Percentiles rank a stretch among this genome's conserved stretches.
Conservation (phyloP, 75 land plant genomes). For the Larix kaempferi region DNA sequence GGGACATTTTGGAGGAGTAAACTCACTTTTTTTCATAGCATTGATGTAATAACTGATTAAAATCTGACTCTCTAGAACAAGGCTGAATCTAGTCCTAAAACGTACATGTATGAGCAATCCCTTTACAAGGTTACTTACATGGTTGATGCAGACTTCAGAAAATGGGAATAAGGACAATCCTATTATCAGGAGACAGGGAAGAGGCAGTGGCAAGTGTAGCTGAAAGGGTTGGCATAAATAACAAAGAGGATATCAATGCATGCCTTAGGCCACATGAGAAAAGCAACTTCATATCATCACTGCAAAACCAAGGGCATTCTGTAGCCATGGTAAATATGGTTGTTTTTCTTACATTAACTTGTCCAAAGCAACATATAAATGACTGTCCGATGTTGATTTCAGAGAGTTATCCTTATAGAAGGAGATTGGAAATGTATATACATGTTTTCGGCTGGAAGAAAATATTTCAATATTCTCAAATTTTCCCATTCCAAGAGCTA, state of each 20-base stretch:
- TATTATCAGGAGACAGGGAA: constrained; percentile 97
- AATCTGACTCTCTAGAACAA: background rate
- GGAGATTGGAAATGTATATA: background rate
- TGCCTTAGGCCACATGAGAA: constrained; percentile 74
- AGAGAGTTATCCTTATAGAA: background rate
- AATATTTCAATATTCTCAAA: background rate
- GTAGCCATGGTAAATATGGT: constrained; percentile 76
- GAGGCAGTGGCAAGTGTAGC: constrained; percentile 92
- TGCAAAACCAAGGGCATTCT: constrained; percentile 63
- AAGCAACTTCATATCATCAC: constrained; percentile 46
- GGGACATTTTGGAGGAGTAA: background rate
- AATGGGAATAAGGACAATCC: constrained; percentile 63
- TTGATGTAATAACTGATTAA: constrained; percentile 2
- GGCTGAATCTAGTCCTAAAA: background rate
- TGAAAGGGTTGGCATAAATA: constrained; percentile 57
- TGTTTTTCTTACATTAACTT: too few relatives aligned
- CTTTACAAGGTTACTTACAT: background rate
- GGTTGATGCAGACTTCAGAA: constrained; percentile 53
- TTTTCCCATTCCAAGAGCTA: background rate
- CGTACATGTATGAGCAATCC: background rate
- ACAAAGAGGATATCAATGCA: constrained; percentile 35
- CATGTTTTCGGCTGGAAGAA: background rate
- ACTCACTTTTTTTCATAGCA: background rate
- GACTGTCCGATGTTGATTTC: background rate
- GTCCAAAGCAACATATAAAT: background rate